Percentiles rank a stretch among this genome's conserved stretches.
Conservation (phyloP, 306 rosid species). For the Purshia tridentata region DNA sequence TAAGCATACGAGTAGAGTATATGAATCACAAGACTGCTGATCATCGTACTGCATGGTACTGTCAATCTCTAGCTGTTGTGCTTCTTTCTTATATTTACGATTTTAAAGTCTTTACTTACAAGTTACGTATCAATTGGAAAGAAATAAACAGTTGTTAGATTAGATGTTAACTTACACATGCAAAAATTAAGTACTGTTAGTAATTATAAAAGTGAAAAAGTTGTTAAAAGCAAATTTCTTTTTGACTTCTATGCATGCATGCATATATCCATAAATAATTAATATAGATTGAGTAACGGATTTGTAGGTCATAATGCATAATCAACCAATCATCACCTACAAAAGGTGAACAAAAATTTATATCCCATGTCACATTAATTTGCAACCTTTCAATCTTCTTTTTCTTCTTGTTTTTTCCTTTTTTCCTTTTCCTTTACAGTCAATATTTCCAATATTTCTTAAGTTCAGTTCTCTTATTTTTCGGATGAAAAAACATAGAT, state of each 20-base stretch:
- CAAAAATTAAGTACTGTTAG: neutral
- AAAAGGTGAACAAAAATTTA: neutral
- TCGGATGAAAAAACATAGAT: too few relatives aligned
- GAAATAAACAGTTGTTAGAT: neutral
- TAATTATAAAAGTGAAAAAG: neutral
- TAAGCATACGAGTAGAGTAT: too few relatives aligned
- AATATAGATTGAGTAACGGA: neutral
- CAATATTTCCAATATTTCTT: neutral
- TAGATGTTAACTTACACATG: neutral
- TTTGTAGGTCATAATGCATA: neutral
- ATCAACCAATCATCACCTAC: neutral
- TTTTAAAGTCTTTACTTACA: neutral
- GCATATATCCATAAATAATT: too few relatives aligned
- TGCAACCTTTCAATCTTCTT: too few relatives aligned
- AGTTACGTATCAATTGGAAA: neutral
- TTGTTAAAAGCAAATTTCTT: neutral
- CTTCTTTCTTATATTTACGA: too few relatives aligned
- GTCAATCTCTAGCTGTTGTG: too few relatives aligned
- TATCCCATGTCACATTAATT: too few relatives aligned
- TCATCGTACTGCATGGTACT: too few relatives aligned
- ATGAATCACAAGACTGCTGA: too few relatives aligned
- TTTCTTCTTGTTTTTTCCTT: neutral
- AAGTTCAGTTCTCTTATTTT: too few relatives aligned
- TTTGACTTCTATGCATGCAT: neutral
- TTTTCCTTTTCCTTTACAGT: neutral